A percentile compares a stretch with the other conserved stretches of the same genome.
These are phyloP conservation scores for Corymbia maculata DNA, from an alignment of 345 rosid genomes.

Conservation along the genomic window DNA sequence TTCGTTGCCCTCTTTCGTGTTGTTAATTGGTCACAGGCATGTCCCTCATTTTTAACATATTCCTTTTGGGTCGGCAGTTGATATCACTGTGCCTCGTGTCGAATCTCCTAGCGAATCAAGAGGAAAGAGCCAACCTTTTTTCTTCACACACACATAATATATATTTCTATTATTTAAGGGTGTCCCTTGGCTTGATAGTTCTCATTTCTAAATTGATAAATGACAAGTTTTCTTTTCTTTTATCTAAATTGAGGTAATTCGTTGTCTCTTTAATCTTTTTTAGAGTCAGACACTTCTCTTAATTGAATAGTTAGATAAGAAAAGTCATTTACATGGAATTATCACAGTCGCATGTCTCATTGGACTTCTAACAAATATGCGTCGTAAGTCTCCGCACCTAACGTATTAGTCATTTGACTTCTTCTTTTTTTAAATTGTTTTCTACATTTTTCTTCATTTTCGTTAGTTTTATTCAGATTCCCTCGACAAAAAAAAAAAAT, in stretches of 20 bases:
- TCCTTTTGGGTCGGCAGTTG: background rate
- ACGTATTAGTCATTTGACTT: too few relatives aligned
- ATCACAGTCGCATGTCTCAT: background rate
- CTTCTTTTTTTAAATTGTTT: too few relatives aligned
- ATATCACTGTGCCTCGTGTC: background rate
- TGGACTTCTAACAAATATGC: background rate
- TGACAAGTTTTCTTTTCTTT: background rate
- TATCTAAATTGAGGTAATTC: background rate
- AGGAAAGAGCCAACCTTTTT: background rate
- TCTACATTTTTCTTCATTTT: too few relatives aligned
- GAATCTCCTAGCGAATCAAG: background rate
- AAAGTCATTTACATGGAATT: background rate
- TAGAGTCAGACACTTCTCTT: background rate
- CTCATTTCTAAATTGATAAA: background rate
- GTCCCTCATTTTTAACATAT: background rate
- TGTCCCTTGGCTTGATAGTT: background rate
- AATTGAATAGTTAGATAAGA: background rate
- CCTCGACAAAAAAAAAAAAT: background rate
- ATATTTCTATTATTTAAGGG: background rate
- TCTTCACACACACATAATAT: background rate
- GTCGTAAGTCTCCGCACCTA: background rate
- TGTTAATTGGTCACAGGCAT: background rate
- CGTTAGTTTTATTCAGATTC: too few relatives aligned
- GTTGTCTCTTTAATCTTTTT: too few relatives aligned
- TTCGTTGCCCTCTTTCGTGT: background rate